Percentiles rank a stretch among this genome's conserved stretches.
Conservation (phyloP, 2,329 filamentous ascomycete genomes). For the Monilinia polystroma region DNA sequence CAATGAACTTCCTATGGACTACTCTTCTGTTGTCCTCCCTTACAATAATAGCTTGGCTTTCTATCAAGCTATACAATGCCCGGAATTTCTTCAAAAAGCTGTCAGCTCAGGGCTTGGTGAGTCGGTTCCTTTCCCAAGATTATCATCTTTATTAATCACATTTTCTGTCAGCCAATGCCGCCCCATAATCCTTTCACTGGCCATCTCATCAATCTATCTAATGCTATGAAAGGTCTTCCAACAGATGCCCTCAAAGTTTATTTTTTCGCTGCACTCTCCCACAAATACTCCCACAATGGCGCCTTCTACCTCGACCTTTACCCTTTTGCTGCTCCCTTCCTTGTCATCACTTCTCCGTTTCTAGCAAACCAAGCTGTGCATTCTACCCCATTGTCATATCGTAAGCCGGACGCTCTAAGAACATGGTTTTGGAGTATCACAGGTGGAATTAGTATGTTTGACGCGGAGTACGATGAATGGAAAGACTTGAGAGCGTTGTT, state of each 20-base stretch:
- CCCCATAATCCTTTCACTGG: conserved; percentile 25
- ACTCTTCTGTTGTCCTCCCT: background rate
- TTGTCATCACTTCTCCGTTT: conserved; percentile 28
- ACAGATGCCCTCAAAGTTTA: conserved; percentile 27
- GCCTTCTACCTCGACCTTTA: conserved; percentile 33
- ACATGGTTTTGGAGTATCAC: conserved; percentile 28
- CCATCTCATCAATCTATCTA: conserved; percentile 26
- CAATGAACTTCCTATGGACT: background rate
- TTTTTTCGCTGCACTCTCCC: conserved; percentile 25
- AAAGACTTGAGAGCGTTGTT: conserved; percentile 31
- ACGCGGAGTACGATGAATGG: conserved; percentile 31
- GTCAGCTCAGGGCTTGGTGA: conserved; percentile 11
- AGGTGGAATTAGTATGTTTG: conserved; percentile 27
- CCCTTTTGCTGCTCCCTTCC: conserved; percentile 29
- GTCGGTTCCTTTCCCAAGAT: background rate
- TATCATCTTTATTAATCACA: background rate
- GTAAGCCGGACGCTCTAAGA: conserved; percentile 26
- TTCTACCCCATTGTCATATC: conserved; percentile 21
- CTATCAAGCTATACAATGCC: background rate
- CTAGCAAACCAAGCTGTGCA: conserved; percentile 30
- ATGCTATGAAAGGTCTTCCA: conserved; percentile 23
- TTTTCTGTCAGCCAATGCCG: conserved; percentile 27
- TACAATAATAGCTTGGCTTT: conserved; percentile 1
- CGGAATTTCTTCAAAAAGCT: conserved; percentile 4
- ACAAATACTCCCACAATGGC: conserved; percentile 26